Conservation (phyloP, 352 stramenopile species). For the Phytophthora vignae region DNA sequence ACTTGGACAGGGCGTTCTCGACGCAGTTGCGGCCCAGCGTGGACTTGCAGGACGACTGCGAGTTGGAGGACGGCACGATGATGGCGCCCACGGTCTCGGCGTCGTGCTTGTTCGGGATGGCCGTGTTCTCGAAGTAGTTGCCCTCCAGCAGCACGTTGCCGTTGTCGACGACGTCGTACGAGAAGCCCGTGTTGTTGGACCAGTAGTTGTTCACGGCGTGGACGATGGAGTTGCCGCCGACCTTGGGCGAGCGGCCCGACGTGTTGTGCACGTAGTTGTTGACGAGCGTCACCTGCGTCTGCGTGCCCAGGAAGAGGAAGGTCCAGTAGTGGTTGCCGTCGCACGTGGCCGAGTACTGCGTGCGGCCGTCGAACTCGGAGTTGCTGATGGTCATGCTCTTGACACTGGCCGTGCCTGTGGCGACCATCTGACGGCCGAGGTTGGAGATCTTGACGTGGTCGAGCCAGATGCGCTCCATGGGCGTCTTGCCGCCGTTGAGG, state of each 20-base stretch:
- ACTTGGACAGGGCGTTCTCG: slow-evolving; percentile 35
- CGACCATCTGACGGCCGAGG: background rate
- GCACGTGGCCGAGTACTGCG: slow-evolving; percentile 2
- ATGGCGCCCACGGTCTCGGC: slow-evolving; percentile 20
- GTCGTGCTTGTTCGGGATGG: slow-evolving; percentile 20
- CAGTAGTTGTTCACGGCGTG: slow-evolving; percentile 62
- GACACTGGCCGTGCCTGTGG: background rate
- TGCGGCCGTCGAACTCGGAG: background rate
- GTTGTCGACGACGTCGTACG: slow-evolving; percentile 46
- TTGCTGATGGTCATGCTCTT: slow-evolving; percentile 4
- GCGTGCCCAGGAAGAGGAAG: slow-evolving; percentile 1
- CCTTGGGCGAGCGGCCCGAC: slow-evolving; percentile 47
- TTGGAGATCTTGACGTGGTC: slow-evolving; percentile 1
- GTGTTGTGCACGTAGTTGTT: slow-evolving; percentile 41
- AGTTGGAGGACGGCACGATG: slow-evolving; percentile 16
- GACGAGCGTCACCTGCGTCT: background rate
- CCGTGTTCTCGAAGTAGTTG: slow-evolving; percentile 55
- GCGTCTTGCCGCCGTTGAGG: background rate
- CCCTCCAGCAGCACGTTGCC: slow-evolving; percentile 49
- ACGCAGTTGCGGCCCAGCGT: slow-evolving; percentile 39
- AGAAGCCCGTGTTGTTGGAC: slow-evolving; percentile 47
- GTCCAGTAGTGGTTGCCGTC: slow-evolving; percentile 3
- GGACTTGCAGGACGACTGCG: slow-evolving; percentile 25
- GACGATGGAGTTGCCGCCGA: slow-evolving; percentile 31
- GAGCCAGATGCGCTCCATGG: background rate